Conservation (phyloP, 441 rosid species). For the Pelargonium fulgidum region DNA sequence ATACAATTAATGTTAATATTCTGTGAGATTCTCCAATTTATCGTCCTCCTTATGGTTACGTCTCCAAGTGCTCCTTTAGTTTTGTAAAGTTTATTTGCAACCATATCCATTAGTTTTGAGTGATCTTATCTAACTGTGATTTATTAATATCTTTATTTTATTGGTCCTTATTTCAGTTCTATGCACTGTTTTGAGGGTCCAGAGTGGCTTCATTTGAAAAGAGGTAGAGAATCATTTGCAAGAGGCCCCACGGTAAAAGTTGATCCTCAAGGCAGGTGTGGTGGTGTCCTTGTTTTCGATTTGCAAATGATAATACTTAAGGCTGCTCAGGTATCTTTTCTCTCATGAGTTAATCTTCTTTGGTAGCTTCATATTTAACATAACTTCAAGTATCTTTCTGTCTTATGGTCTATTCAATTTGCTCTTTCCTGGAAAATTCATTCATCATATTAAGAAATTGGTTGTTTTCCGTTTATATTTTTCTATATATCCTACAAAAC, state of each 20-base stretch:
- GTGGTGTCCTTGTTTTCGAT: slow-evolving; percentile 86
- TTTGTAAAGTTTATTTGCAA: neutral
- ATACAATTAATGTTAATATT: neutral
- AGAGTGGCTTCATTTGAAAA: slow-evolving; percentile 88
- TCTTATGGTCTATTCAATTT: neutral
- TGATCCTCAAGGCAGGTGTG: slow-evolving; percentile 99
- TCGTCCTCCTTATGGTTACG: neutral
- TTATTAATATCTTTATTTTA: slow-evolving; percentile 8
- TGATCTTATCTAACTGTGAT: slow-evolving; percentile 13
- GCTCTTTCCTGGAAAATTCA: neutral
- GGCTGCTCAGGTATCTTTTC: slow-evolving; percentile 77
- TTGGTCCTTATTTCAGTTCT: slow-evolving; percentile 52
- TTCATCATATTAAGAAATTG: neutral
- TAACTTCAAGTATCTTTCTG: neutral
- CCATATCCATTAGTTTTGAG: neutral
- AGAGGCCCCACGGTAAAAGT: slow-evolving; percentile 76
- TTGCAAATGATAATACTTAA: slow-evolving; percentile 93
- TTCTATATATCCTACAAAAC: slow-evolving; percentile 3
- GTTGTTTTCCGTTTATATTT: slow-evolving; percentile 4
- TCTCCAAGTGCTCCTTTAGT: neutral
- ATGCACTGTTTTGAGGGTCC: slow-evolving; percentile 99
- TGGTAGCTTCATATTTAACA: slow-evolving; percentile 11
- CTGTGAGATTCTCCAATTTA: neutral
- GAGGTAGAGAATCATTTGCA: slow-evolving; percentile 90
- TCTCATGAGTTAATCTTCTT: slow-evolving; percentile 17